These are phyloP conservation scores for Heritiera littoralis DNA, from an alignment of 345 rosid species.

Conservation along the genomic window DNA sequence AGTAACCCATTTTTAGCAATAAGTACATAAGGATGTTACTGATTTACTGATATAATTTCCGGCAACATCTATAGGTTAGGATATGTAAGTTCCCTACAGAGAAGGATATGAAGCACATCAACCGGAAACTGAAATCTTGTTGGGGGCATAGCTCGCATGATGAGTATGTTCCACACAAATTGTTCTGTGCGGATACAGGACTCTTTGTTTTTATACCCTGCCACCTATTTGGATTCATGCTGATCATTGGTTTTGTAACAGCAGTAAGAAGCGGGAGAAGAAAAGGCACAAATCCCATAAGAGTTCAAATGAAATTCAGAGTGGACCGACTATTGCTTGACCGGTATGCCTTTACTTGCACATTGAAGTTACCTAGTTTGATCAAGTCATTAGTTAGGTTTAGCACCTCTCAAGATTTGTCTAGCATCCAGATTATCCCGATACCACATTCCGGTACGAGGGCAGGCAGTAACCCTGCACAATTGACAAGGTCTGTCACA, in stretches of 20 bases:
- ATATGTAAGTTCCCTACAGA: constrained; percentile 78
- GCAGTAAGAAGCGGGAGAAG: constrained; percentile 87
- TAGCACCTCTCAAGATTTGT: neutral
- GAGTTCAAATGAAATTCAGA: constrained; percentile 50
- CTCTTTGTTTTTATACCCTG: neutral
- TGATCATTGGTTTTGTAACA: constrained; percentile 28
- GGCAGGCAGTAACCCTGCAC: neutral
- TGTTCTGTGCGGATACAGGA: neutral
- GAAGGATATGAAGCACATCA: constrained; percentile 95
- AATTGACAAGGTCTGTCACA: neutral
- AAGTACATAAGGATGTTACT: neutral
- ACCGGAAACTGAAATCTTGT: constrained; percentile 88
- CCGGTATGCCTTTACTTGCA: neutral
- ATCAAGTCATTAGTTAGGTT: neutral
- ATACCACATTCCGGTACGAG: neutral
- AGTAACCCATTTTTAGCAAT: neutral
- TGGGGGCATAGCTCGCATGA: constrained; percentile 83
- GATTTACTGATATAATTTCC: neutral
- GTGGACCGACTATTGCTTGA: constrained; percentile 25
- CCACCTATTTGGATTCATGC: neutral
- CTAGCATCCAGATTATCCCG: neutral
- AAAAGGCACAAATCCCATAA: constrained; percentile 79
- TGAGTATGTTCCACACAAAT: constrained; percentile 49
- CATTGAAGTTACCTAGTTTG: neutral
- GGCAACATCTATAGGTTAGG: constrained; percentile 46